These are phyloP conservation scores for Inonotus obliquus DNA, from an alignment of 1,284 basidiomycete species.

Conservation along the genomic window DNA sequence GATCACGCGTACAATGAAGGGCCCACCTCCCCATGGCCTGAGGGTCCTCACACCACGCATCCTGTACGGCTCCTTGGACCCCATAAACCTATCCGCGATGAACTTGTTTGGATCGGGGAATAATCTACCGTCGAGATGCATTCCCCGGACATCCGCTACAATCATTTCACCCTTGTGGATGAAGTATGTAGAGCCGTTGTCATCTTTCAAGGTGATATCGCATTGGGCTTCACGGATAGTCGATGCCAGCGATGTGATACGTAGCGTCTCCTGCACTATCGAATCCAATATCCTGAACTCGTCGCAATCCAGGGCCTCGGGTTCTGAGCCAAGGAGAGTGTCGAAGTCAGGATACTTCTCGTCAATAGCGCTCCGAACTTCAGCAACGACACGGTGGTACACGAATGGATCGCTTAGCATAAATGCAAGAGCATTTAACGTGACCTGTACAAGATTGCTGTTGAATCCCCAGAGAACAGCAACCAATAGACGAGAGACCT, in stretches of 20 bases:
- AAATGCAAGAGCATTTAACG: background rate
- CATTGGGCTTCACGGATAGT: background rate
- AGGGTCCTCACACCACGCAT: too few species aligned
- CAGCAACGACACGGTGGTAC: background rate
- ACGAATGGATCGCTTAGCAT: background rate
- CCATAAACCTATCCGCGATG: slow-evolving; percentile 5
- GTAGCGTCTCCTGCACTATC: background rate
- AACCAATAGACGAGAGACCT: background rate
- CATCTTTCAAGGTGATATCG: background rate
- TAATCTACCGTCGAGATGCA: background rate
- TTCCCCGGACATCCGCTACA: background rate
- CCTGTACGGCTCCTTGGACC: too few species aligned
- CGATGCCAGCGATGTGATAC: background rate
- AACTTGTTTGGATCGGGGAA: slow-evolving; percentile 13
- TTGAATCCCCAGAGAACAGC: background rate
- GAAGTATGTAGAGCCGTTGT: background rate
- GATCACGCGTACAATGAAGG: too few species aligned
- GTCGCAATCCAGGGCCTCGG: background rate
- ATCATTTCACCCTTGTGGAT: background rate
- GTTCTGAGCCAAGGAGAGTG: background rate
- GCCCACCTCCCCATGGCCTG: too few species aligned
- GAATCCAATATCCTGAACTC: background rate
- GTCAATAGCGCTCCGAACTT: background rate
- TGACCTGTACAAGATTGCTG: background rate
- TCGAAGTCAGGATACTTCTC: background rate